A percentile compares a stretch with the other conserved stretches of the same genome.
Evolutionary conservation across 768 basidiomycete genomes (phyloP).

Genomic region (Heimioporus sp.): DNA sequence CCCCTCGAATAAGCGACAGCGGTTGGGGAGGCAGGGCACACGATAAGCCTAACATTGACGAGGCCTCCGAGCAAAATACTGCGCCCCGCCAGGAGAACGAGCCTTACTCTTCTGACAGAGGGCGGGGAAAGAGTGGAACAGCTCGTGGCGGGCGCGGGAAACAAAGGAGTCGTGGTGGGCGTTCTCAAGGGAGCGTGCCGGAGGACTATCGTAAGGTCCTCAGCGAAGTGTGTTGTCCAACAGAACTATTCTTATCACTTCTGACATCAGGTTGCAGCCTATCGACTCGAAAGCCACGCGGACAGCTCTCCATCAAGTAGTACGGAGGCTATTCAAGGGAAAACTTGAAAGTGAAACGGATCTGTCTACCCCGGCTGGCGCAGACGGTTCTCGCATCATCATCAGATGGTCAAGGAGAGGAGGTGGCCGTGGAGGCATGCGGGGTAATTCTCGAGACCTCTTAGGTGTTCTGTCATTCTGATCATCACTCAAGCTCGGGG

Average conservation of each 20-base stretch:
- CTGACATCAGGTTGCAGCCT: slow-evolving; percentile 48
- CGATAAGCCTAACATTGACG: slow-evolving; percentile 30
- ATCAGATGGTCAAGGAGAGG: slow-evolving; percentile 73
- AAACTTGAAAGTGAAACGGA: slow-evolving; percentile 86
- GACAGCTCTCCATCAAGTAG: slow-evolving; percentile 74
- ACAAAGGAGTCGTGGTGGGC: slow-evolving; percentile 44
- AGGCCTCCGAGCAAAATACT: slow-evolving; percentile 10
- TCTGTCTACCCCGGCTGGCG: slow-evolving; percentile 42
- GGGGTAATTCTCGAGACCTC: slow-evolving; percentile 19
- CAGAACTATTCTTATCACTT: slow-evolving; percentile 6
- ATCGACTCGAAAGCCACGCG: slow-evolving; percentile 80
- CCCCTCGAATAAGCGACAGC: slow-evolving; percentile 67
- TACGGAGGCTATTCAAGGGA: slow-evolving; percentile 80
- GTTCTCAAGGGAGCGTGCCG: slow-evolving; percentile 37
- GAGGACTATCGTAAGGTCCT: slow-evolving; percentile 74
- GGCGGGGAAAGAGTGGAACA: slow-evolving; percentile 41
- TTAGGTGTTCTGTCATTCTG: background rate
- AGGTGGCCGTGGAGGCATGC: slow-evolving; percentile 43
- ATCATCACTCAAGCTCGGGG: slow-evolving; percentile 25
- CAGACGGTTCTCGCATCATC: slow-evolving; percentile 71
- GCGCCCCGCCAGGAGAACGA: slow-evolving; percentile 7
- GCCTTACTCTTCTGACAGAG: slow-evolving; percentile 25
- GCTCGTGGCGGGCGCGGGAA: slow-evolving; percentile 43
- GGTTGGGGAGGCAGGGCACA: slow-evolving; percentile 65
- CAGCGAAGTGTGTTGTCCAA: slow-evolving; percentile 65